Conservation (phyloP, 2,329 filamentous ascomycete species). For the Exophiala viscosa region DNA sequence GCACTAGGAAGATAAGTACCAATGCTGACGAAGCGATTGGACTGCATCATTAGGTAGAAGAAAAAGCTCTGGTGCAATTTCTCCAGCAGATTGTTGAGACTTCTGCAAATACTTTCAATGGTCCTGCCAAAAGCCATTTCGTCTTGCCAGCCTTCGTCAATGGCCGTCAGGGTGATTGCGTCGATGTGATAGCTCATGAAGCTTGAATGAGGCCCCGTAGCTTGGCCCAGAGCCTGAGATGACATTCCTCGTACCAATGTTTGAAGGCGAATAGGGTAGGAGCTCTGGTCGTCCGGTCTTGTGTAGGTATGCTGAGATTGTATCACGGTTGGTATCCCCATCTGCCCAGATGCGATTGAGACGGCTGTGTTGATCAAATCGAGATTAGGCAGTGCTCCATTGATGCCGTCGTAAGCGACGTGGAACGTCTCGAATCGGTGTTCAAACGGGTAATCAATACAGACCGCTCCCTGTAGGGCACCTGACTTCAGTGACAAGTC, state of each 20-base stretch:
- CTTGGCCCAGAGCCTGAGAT: conserved; percentile 82
- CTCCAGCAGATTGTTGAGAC: conserved; percentile 92
- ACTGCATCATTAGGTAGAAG: conserved; percentile 92
- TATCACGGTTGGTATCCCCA: conserved; percentile 78
- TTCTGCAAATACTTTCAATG: conserved; percentile 85
- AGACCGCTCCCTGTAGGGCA: conserved; percentile 84
- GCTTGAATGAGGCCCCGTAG: conserved; percentile 85
- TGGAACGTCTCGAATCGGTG: conserved; percentile 83
- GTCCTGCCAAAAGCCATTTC: conserved; percentile 92
- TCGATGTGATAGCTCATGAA: conserved; percentile 99
- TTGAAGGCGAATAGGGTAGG: conserved; percentile 73
- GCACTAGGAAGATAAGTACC: conserved; percentile 94
- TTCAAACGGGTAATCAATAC: conserved; percentile 87
- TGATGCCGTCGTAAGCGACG: conserved; percentile 90
- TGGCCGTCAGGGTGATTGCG: conserved; percentile 86
- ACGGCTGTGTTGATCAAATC: conserved; percentile 94
- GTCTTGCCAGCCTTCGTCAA: conserved; percentile 91
- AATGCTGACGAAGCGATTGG: conserved; percentile 92
- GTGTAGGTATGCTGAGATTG: conserved; percentile 69
- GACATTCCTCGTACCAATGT: conserved; percentile 93
- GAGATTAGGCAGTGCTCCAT: conserved; percentile 91
- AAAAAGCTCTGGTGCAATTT: conserved; percentile 99
- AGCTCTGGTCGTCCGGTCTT: conserved; percentile 59
- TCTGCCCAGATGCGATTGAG: conserved; percentile 81
- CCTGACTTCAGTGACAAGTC: conserved; percentile 86